Evolutionary conservation across 495 filamentous ascomycete species (phyloP), one percentile per base, ranked within the genome.

Genomic region (Talaromyces thailandensis): DNA sequence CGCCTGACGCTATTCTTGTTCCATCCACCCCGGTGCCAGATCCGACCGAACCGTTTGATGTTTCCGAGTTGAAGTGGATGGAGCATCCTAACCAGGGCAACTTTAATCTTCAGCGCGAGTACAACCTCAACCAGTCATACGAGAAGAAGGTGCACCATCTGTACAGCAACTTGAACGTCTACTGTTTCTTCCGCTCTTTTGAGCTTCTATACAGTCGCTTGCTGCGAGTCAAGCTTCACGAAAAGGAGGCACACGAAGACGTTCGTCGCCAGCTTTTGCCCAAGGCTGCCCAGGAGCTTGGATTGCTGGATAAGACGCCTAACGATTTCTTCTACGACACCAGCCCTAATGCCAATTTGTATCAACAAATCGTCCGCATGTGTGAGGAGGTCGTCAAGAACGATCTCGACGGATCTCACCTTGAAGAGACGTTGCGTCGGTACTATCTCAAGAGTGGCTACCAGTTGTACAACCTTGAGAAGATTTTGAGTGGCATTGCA

Each of bases 151-250:
- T 78, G 64, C 96, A 89, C 77, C 90, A 92, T 64, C 82, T 98
- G 67, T 99, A 93, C 75, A 87, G 85, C 70, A 98, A 96, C 71
- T 81, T 90, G 62, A 88, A 87, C 52, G 89, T 99, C 50, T 93
- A 89, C 67, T 91, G 91, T 75, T 96, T 99, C 79, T 88, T 99
- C 78, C 87, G 88, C 21, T 85, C 93, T 37, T 96, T 98, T 73
- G 85, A 94, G 71, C 87, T 88, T 3, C 78, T 98, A 6, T 98
- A 93, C 73, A 84, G 87, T 64, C 87, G 95, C 37, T 82, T 99
- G 12, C 76, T 86, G 61, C 84, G 87, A 58, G 84, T 98, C 74
- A 97, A 96, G 76, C 76, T 85, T 28, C 83, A 85, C 66, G 90
- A 88, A 70, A 81, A 79, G 18, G 80, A 86, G 52, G 93, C 93